Evolutionary conservation across 257 asterid species (phyloP).

Genomic region (Eustoma russellianum): DNA sequence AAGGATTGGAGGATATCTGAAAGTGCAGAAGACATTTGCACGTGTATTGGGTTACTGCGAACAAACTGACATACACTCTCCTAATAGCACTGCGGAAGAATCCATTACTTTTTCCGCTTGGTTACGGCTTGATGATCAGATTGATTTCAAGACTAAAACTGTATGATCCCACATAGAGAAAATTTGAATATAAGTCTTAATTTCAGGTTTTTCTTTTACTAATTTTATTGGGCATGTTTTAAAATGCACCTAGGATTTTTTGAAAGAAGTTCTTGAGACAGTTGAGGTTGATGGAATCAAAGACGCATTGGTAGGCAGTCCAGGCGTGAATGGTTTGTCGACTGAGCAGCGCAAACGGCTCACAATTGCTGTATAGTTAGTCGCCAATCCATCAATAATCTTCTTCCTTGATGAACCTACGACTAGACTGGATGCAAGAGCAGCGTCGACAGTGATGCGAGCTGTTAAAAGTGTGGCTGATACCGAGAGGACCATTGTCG

Average conservation of each 20-base stretch:
- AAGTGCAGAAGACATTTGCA: slow-evolving; percentile 47
- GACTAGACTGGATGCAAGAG: slow-evolving; percentile 51
- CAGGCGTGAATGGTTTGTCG: slow-evolving; percentile 42
- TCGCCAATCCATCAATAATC: slow-evolving; percentile 56
- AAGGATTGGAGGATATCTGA: slow-evolving; percentile 46
- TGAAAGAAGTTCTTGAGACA: slow-evolving; percentile 47
- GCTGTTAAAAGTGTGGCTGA: slow-evolving; percentile 50
- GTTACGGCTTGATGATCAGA: slow-evolving; percentile 41
- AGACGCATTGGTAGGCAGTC: slow-evolving; percentile 43
- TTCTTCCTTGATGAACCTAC: slow-evolving; percentile 61
- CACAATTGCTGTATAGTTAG: slow-evolving; percentile 52
- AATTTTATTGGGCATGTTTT: neutral
- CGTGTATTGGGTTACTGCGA: slow-evolving; percentile 53
- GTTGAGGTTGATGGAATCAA: slow-evolving; percentile 49
- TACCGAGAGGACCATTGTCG: slow-evolving; percentile 53
- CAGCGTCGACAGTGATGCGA: slow-evolving; percentile 55
- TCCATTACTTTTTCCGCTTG: slow-evolving; percentile 52
- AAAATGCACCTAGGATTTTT: slow-evolving; percentile 33
- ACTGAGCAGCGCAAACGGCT: slow-evolving; percentile 55
- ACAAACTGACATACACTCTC: slow-evolving; percentile 53
- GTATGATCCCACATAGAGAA: slow-evolving; percentile 10
- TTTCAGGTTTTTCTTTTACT: neutral
- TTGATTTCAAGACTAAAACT: slow-evolving; percentile 31
- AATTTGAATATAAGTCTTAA: neutral
- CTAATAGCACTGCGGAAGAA: slow-evolving; percentile 47